phyloP scores from a whole-genome alignment of 2,329 filamentous ascomycete genomes.

The Fusarium irregulare region DNA sequence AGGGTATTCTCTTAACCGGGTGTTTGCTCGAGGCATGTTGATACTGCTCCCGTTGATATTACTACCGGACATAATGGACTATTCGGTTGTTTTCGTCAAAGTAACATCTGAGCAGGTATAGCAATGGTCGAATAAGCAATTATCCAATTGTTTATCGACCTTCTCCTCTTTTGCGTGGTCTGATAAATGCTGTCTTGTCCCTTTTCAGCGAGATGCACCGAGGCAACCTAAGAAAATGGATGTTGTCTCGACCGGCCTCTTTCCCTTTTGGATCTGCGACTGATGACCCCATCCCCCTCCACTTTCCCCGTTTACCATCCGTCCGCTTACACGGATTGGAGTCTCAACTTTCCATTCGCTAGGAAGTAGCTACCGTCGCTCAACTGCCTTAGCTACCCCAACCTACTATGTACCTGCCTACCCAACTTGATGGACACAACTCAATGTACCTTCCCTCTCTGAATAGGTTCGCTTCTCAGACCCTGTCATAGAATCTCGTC shows the following conservation, averaged over 20 bases:
- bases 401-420: background rate
- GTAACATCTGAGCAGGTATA: conserved; percentile 17
- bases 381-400: background rate
- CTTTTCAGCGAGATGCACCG: conserved; percentile 45
- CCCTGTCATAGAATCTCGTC: conserved; percentile 32
- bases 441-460: conserved; percentile 23
- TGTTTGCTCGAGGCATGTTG: conserved; percentile 4
- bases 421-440: background rate
- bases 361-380: background rate
- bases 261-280: conserved; percentile 45
- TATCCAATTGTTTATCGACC: conserved; percentile 20
- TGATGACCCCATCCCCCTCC: conserved; percentile 29
- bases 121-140: conserved; percentile 18
- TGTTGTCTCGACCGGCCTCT: conserved; percentile 42
- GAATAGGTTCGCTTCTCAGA: conserved; percentile 11
- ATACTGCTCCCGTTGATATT: background rate
- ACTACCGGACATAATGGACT: background rate
- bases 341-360: conserved; percentile 11
- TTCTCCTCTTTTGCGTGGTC: conserved; percentile 28
- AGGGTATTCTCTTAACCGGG: background rate
- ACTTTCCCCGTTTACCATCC: conserved; percentile 7
- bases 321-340: conserved; percentile 29
- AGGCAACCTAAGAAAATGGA: conserved; percentile 26
- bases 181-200: conserved; percentile 38
- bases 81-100: background rate